Evolutionary conservation across 805 yeast genomes (phyloP).

Genomic region (Ogataea nonfermentans): DNA sequence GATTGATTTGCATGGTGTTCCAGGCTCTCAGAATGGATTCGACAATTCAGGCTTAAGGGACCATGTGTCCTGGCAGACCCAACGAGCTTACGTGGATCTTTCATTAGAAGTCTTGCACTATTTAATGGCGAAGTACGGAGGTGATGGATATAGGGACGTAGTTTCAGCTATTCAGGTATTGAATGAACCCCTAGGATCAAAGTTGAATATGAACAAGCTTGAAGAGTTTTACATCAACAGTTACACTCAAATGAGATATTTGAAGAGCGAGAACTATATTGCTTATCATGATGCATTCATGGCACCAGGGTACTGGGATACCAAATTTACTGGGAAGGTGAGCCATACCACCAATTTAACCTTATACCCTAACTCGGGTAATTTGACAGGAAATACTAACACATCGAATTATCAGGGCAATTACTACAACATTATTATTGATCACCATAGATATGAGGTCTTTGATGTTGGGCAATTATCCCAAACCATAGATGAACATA

Average conservation of each 20-base stretch:
- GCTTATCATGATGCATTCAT: slow-evolving; percentile 69
- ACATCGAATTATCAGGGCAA: slow-evolving; percentile 21
- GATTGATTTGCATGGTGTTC: slow-evolving; percentile 78
- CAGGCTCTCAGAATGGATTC: slow-evolving; percentile 86
- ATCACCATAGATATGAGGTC: slow-evolving; percentile 92
- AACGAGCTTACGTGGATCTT: slow-evolving; percentile 41
- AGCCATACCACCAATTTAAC: slow-evolving; percentile 12
- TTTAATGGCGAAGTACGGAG: slow-evolving; percentile 54
- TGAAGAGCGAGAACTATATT: slow-evolving; percentile 41
- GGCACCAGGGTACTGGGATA: slow-evolving; percentile 54
- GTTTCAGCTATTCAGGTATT: slow-evolving; percentile 67
- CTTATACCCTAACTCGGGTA: slow-evolving; percentile 3
- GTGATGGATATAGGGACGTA: slow-evolving; percentile 47
- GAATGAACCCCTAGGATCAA: slow-evolving; percentile 68
- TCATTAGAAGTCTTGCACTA: slow-evolving; percentile 50
- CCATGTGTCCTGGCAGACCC: slow-evolving; percentile 41
- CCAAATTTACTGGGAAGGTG: slow-evolving; percentile 32
- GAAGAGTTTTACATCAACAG: slow-evolving; percentile 41
- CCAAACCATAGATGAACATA: slow-evolving; percentile 58
- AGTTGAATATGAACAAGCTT: slow-evolving; percentile 43
- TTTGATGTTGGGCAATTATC: slow-evolving; percentile 62
- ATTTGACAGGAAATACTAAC: slow-evolving; percentile 9
- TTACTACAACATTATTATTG: slow-evolving; percentile 70
- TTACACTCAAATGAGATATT: slow-evolving; percentile 42
- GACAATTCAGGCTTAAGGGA: slow-evolving; percentile 74